Percentiles rank a stretch among this genome's conserved stretches.
phyloP scores from a whole-genome alignment of 2,329 filamentous ascomycete genomes.

The Colletotrichum chlorophyti region DNA sequence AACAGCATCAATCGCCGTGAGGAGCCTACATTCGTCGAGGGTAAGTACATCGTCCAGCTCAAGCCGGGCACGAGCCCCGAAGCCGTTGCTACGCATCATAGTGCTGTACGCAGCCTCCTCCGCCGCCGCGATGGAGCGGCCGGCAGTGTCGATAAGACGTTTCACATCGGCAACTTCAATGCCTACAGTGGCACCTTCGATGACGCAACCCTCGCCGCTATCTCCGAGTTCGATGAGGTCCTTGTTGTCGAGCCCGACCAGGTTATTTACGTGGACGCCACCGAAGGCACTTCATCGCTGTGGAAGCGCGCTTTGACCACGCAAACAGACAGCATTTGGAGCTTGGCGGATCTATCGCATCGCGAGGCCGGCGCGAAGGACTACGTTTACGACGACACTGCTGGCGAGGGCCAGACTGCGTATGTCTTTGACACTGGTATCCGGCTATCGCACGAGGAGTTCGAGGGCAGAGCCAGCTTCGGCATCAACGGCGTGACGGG shows the following conservation, averaged over 20 bases:
- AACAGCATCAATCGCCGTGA: background rate
- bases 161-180: conserved; percentile 38
- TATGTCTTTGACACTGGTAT: conserved; percentile 55
- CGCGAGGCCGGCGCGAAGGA: conserved; percentile 37
- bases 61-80: conserved; percentile 41
- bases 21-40: conserved; percentile 36
- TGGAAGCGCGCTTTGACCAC: conserved; percentile 22
- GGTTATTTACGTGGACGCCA: conserved; percentile 8
- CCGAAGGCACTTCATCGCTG: background rate
- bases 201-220: conserved; percentile 44
- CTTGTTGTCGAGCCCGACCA: conserved; percentile 39
- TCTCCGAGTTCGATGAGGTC: conserved; percentile 43
- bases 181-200: conserved; percentile 53
- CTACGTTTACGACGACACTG: conserved; percentile 35
- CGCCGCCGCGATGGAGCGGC: conserved; percentile 42
- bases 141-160: conserved; percentile 28
- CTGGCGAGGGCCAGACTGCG: conserved; percentile 36
- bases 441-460: conserved; percentile 41
- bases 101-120: conserved; percentile 36
- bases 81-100: conserved; percentile 37
- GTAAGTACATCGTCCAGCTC: conserved; percentile 54
- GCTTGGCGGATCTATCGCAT: conserved; percentile 47
- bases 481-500: conserved; percentile 35
- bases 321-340: conserved; percentile 37
- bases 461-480: conserved; percentile 36